These are phyloP conservation scores for Neobulgaria alba DNA, from an alignment of 2,329 filamentous ascomycete species.

Conservation along the genomic window DNA sequence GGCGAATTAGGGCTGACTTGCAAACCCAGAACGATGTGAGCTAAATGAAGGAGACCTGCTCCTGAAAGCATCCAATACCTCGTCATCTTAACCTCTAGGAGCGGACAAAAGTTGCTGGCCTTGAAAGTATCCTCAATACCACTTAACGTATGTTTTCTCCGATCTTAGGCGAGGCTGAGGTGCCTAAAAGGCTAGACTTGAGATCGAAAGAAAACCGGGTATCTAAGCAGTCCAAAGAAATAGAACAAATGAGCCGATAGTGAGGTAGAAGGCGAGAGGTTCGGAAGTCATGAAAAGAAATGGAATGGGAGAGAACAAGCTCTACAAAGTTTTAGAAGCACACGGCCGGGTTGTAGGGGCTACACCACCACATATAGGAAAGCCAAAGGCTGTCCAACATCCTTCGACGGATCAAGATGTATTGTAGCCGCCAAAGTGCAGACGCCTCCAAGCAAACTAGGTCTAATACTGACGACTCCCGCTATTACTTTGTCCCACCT, in stretches of 20 bases:
- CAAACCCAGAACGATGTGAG: slow-evolving; percentile 25
- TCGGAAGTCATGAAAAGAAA: background rate
- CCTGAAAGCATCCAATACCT: background rate
- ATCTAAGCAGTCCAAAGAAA: no score
- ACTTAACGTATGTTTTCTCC: background rate
- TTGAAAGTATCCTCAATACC: background rate
- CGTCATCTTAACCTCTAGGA: background rate
- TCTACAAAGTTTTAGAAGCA: no score
- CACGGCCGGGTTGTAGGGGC: no score
- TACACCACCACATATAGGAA: background rate
- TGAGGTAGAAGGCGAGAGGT: no score
- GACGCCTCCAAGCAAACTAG: background rate
- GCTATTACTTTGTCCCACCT: background rate
- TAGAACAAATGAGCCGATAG: no score
- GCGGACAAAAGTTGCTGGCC: background rate
- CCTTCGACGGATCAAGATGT: background rate
- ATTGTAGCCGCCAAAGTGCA: background rate
- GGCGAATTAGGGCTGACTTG: slow-evolving; percentile 42
- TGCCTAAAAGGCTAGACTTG: background rate
- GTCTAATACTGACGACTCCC: slow-evolving; percentile 3
- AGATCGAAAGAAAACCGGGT: background rate
- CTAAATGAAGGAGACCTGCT: slow-evolving; percentile 1
- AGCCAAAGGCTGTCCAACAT: background rate
- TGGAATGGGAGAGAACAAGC: background rate
- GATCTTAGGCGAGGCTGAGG: background rate